These are phyloP conservation scores for Babesia ovis DNA, from an alignment of 169 alveolate genomes.

Conservation along the genomic window DNA sequence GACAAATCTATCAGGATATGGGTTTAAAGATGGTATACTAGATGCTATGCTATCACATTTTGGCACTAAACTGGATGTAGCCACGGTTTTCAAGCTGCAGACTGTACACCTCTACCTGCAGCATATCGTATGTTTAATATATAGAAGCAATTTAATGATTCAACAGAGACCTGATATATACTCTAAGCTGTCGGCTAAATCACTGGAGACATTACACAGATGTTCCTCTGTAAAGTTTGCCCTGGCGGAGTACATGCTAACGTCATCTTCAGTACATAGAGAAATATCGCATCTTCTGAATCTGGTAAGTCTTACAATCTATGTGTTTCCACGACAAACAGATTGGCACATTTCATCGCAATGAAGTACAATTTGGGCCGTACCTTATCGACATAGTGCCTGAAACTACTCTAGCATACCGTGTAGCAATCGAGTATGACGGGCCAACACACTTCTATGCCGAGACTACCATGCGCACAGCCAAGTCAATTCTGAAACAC, in stretches of 20 bases:
- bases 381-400: conserved; percentile 63
- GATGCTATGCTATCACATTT: conserved; percentile 54
- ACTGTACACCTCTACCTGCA: conserved; percentile 54
- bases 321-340: neutral
- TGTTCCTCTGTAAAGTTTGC: conserved; percentile 36
- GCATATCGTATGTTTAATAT: conserved; percentile 27
- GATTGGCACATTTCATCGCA: conserved; percentile 57
- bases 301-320: conserved; percentile 14
- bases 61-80: conserved; percentile 52
- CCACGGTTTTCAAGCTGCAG: conserved; percentile 58
- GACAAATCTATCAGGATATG: conserved; percentile 5
- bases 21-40: conserved; percentile 19
- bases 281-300: conserved; percentile 50
- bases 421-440: conserved; percentile 66
- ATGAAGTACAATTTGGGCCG: conserved; percentile 69
- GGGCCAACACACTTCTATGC: conserved; percentile 69
- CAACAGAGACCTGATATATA: conserved; percentile 46
- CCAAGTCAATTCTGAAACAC: conserved; percentile 65
- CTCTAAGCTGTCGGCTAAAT: conserved; percentile 21
- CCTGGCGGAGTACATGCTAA: conserved; percentile 63
- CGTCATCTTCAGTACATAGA: conserved; percentile 60
- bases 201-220: conserved; percentile 43
- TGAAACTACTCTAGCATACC: conserved; percentile 4
- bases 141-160: neutral
- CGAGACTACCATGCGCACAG: conserved; percentile 65